Evolutionary conservation across 2,329 filamentous ascomycete genomes (phyloP), one percentile per base, ranked within the genome.

Genomic region (Orbilia brochopaga): DNA sequence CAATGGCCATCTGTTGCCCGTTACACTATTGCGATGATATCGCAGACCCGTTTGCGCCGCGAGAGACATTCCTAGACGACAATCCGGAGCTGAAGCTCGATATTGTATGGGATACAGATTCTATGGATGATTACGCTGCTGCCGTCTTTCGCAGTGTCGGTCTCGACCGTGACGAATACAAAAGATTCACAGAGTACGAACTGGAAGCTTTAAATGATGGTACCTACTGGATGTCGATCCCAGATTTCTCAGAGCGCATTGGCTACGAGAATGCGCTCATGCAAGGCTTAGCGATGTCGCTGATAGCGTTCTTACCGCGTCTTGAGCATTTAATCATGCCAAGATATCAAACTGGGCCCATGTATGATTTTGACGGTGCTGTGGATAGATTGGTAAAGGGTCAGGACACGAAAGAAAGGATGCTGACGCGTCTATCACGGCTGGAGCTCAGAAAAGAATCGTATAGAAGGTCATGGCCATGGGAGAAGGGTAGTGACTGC

Each of bases 11-110:
- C 30, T 35, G 52, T 6, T 72, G 67, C 13, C 60, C 60, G 5
- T 23, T 72, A 15, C 6, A 19, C 13, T 60, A 17, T 11, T 65
- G 60, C 17, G 54, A 65, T 24, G 21, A 17, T 1, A 55, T 61
- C 7, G 17, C 21, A 13, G 50, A 72, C 17, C 67, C 60, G 11
- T 72, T 55, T 32, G 56, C 60, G 8, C 67, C 67, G 3, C 67
- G 67, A 2, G 60, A 72, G 23, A 72, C 60, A 4, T 72, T 72
- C 52, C 17, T 72, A 27, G 67, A 65, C 19, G 60, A 65, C 23
- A 65, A 72, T 35, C 67, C 67, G 10, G 60, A 65, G 32, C 30
- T 72, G 8, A 37, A 23, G n/a, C 17, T 72, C 4, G 21, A 65
- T 46, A 72, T 56, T 40, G 46, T 35, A 27, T 72, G 67, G 67